Conservation (phyloP, 495 filamentous ascomycete genomes). For the Cladorrhinum samala region DNA sequence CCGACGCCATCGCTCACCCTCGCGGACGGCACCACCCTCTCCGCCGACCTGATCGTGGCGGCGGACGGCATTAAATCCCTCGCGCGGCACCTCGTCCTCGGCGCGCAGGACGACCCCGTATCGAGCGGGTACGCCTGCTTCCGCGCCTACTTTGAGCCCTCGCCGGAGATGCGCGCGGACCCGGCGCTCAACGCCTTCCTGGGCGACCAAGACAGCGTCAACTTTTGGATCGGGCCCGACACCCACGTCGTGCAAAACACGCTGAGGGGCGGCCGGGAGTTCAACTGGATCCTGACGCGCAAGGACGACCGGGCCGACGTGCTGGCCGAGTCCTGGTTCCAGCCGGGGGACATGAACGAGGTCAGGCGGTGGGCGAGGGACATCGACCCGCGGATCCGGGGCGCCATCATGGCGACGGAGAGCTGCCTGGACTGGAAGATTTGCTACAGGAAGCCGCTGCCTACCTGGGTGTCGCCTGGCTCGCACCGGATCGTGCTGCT, state of each 20-base stretch:
- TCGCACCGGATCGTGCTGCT: constrained; percentile 42
- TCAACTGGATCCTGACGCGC: constrained; percentile 47
- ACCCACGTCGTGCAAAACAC: constrained; percentile 46
- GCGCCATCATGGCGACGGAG: constrained; percentile 42
- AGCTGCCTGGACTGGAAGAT: constrained; percentile 48
- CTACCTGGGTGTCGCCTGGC: constrained; percentile 39
- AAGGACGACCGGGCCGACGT: constrained; percentile 41
- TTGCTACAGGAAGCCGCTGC: constrained; percentile 43
- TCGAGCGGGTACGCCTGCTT: constrained; percentile 45
- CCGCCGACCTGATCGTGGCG: constrained; percentile 27
- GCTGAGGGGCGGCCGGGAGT: constrained; percentile 43
- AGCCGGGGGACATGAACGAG: constrained; percentile 44
- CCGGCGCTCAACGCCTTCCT: constrained; percentile 39
- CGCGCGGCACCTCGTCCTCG: constrained; percentile 40
- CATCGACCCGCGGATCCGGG: constrained; percentile 39
- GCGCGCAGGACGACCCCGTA: constrained; percentile 41
- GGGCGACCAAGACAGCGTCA: constrained; percentile 41
- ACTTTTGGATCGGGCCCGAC: constrained; percentile 48
- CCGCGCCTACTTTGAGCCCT: constrained; percentile 40
- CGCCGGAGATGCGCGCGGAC: constrained; percentile 36
- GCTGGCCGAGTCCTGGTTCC: constrained; percentile 47
- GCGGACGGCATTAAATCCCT: constrained; percentile 44
- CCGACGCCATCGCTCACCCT: constrained; percentile 12
- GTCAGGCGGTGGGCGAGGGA: constrained; percentile 31
- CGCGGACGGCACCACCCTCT: constrained; percentile 20